These are phyloP conservation scores for Irpex sp. DNA, from an alignment of 1,284 basidiomycete species.

Conservation along the genomic window DNA sequence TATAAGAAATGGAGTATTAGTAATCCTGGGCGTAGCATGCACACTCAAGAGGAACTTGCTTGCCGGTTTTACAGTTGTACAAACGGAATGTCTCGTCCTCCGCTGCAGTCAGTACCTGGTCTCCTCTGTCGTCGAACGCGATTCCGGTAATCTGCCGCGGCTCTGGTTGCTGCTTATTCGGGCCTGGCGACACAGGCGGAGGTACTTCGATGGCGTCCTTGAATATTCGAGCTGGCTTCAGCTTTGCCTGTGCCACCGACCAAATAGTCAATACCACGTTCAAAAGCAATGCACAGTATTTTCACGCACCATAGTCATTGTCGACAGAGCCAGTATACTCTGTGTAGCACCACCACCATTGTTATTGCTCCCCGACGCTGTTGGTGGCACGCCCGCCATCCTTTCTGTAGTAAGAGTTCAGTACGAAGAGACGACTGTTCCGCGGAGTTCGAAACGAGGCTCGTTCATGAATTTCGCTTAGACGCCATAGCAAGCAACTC, in stretches of 20 bases:
- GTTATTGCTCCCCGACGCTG: constrained; percentile 13
- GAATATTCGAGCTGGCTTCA: constrained; percentile 91
- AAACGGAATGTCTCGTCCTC: constrained; percentile 93
- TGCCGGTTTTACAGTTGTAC: constrained; percentile 87
- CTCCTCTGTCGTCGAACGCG: constrained; percentile 89
- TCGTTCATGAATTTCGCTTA: constrained; percentile 5
- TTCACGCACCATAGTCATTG: constrained; percentile 28
- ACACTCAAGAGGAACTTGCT: constrained; percentile 60
- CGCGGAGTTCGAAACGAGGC: constrained; percentile 26
- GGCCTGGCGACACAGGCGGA: constrained; percentile 46
- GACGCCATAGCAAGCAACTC: constrained; percentile 1
- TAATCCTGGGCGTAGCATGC: constrained; percentile 22
- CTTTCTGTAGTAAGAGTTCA: neutral
- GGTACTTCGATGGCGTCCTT: constrained; percentile 68
- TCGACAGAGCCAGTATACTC: constrained; percentile 21
- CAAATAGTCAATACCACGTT: neutral
- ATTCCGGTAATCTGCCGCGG: constrained; percentile 83
- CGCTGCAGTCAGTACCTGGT: constrained; percentile 81
- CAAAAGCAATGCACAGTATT: constrained; percentile 3
- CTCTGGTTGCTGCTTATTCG: constrained; percentile 32
- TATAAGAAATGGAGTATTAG: constrained; percentile 28
- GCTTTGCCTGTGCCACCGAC: constrained; percentile 45
- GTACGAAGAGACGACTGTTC: constrained; percentile 14
- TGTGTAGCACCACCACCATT: constrained; percentile 14
- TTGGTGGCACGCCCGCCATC: constrained; percentile 17